Evolutionary conservation across 2,329 filamentous ascomycete species (phyloP), one percentile per base, ranked within the genome.

Genomic region (Epichloe sibirici): DNA sequence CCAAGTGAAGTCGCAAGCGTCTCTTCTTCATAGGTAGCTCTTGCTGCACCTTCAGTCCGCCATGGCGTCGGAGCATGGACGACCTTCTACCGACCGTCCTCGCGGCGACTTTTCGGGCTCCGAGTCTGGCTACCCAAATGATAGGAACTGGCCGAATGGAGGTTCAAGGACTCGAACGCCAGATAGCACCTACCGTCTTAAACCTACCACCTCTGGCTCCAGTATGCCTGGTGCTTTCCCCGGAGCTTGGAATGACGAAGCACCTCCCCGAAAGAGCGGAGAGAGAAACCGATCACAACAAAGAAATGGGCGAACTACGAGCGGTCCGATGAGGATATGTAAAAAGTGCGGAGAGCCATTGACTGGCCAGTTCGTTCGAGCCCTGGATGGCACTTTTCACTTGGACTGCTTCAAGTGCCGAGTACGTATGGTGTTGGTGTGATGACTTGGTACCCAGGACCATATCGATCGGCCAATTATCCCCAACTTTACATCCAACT

Each of bases 401-500:
- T 73, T 98, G 59, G 91, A 98, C 69, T 98, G 93, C 76, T 98
- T 98, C 72, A 94, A 89, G 67, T 98, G 93, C 70, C 82, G 89
- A 72, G 91, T 96, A 79, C 73, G 83, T 54, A 49, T 45, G 35
- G 5, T 48, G 23, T 28, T 45, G 35, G 5, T 48, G 23, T 28
- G 1, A 21, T 39, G 35, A 25, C n/a, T 34, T 35, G 8, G 5
- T 12, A 11, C 40, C n/a, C n/a, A 21, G 9, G n/a, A 23, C 40
- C 17, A 21, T 12, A 43, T 5, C 21, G 11, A 21, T 43, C 40
- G 9, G 9, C 17, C 40, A 23, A 43, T 17, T 5, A 21, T 40
- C 45, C 13, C 23, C 23, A 13, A 13, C 49, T 17, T 13, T 34
- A 9, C 4, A 31, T 31, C 28, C 28, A 31, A 11, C 3, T 0